A percentile compares a stretch with the other conserved stretches of the same genome.
Conservation (phyloP, 1,139 yeast genomes). For the Hyphopichia khmerensis region DNA sequence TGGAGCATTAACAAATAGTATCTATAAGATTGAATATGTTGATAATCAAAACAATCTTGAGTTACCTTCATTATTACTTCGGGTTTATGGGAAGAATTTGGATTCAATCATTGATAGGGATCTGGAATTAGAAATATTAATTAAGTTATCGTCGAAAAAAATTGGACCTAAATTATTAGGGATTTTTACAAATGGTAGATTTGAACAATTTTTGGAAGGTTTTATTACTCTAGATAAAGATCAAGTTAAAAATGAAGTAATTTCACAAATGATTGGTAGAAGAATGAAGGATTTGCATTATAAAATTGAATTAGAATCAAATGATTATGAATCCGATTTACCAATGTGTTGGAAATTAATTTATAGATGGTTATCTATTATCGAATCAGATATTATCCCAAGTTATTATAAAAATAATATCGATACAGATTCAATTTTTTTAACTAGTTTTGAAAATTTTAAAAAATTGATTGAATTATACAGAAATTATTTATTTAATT, state of each 20-base stretch:
- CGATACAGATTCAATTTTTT: constrained; percentile 43
- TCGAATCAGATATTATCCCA: constrained; percentile 42
- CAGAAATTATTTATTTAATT: constrained; percentile 58
- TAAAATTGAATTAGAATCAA: constrained; percentile 66
- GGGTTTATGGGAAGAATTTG: constrained; percentile 91
- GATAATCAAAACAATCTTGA: constrained; percentile 23
- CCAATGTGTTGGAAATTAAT: constrained; percentile 74
- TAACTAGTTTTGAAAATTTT: constrained; percentile 51
- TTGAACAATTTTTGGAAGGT: constrained; percentile 85
- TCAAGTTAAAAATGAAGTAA: constrained; percentile 72
- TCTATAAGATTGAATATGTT: constrained; percentile 60
- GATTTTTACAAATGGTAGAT: constrained; percentile 84
- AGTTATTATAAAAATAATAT: constrained; percentile 22
- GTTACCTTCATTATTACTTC: constrained; percentile 54
- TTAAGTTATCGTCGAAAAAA: constrained; percentile 68
- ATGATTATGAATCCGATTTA: constrained; percentile 45
- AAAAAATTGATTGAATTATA: constrained; percentile 49
- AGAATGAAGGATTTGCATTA: constrained; percentile 94
- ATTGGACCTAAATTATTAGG: constrained; percentile 92
- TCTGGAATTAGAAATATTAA: constrained; percentile 68
- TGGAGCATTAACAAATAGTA: constrained; percentile 92
- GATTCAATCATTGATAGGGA: constrained; percentile 86
- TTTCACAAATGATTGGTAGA: constrained; percentile 84
- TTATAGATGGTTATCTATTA: constrained; percentile 65
- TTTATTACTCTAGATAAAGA: constrained; percentile 71